Evolutionary conservation across 768 basidiomycete genomes (phyloP).

Genomic region (Tricholoma sp.): DNA sequence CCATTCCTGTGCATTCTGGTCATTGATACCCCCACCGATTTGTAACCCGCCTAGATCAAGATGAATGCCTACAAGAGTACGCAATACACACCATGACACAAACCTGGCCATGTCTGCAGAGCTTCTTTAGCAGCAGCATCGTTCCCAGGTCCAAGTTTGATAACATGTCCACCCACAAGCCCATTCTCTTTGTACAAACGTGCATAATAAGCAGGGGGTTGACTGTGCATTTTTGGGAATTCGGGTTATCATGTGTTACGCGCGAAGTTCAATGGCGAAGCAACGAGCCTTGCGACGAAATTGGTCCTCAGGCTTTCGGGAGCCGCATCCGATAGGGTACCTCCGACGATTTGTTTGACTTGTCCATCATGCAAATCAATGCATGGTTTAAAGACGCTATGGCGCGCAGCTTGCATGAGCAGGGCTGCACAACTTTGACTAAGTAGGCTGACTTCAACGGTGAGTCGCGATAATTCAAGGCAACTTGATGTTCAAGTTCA

Average conservation of each 20-base stretch:
- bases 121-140: slow-evolving; percentile 86
- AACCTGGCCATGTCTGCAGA: slow-evolving; percentile 79
- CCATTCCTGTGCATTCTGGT: slow-evolving; percentile 79
- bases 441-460: background rate
- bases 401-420: slow-evolving; percentile 31
- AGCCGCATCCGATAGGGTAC: slow-evolving; percentile 71
- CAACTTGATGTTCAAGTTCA: background rate
- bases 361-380: slow-evolving; percentile 95
- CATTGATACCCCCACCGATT: slow-evolving; percentile 89
- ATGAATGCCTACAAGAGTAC: slow-evolving; percentile 9
- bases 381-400: slow-evolving; percentile 79
- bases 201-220: slow-evolving; percentile 77
- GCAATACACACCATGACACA: slow-evolving; percentile 26
- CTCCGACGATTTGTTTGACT: slow-evolving; percentile 98
- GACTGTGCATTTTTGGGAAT: slow-evolving; percentile 36
- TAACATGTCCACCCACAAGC: slow-evolving; percentile 88
- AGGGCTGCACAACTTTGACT: background rate
- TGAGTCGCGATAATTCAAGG: background rate
- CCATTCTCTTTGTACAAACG: slow-evolving; percentile 63
- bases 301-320: slow-evolving; percentile 73
- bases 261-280: background rate
- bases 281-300: slow-evolving; percentile 76
- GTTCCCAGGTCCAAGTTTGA: slow-evolving; percentile 90
- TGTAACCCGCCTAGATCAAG: slow-evolving; percentile 63
- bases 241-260: slow-evolving; percentile 5